Conservation (phyloP, 106 monocot species). For the Dendrobium officinale region DNA sequence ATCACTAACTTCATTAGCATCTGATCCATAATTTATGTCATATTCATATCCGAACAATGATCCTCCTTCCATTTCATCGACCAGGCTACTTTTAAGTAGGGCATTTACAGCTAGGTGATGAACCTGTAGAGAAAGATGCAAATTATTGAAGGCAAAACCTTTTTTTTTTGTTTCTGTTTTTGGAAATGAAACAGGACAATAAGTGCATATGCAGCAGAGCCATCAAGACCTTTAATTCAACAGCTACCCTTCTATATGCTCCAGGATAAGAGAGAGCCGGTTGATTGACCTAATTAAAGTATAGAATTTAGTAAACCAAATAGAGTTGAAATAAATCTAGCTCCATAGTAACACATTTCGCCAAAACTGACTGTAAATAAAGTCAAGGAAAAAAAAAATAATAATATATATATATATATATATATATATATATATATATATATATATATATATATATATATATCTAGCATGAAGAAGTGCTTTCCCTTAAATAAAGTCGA, state of each 20-base stretch:
- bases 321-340: background rate
- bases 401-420: too few species aligned
- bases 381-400: too few species aligned
- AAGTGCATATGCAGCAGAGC: background rate
- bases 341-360: background rate
- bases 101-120: constrained; percentile 96
- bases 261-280: constrained; percentile 73
- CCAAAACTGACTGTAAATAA: too few species aligned
- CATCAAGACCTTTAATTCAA: constrained; percentile 74
- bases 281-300: constrained; percentile 51
- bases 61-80: constrained; percentile 94
- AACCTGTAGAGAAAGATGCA: constrained; percentile 37
- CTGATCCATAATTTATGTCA: constrained; percentile 28
- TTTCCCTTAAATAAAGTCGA: background rate
- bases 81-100: constrained; percentile 81
- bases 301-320: background rate
- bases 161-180: background rate
- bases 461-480: background rate
- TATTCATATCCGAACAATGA: constrained; percentile 47
- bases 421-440: too few species aligned
- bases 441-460: too few species aligned
- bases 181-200: background rate
- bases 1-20: constrained; percentile 41
- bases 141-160: background rate
- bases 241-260: constrained; percentile 76